A percentile compares a stretch with the other conserved stretches of the same genome.
phyloP scores from a whole-genome alignment of 331 rosid species.

The Cydonia oblonga region DNA sequence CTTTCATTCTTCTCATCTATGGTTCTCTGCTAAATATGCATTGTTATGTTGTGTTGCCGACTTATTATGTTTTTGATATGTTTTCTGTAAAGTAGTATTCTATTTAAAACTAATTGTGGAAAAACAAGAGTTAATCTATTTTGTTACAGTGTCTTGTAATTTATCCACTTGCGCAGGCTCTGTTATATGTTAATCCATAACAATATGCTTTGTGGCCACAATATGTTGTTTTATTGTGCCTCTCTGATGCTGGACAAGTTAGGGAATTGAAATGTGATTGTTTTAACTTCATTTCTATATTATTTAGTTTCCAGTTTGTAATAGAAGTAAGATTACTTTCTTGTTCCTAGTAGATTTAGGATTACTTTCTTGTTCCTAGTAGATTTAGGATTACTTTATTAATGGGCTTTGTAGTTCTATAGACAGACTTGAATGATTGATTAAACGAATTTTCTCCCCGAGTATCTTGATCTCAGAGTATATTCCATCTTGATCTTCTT shows the following conservation, averaged over 20 bases:
- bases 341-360: too few relatives aligned
- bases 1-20: conserved; percentile 10
- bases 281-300: too few relatives aligned
- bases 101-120: too few relatives aligned
- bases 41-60: neutral
- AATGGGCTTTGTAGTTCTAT: neutral
- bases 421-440: neutral
- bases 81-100: neutral
- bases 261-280: too few relatives aligned
- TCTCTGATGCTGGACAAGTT: too few relatives aligned
- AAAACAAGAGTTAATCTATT: neutral
- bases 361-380: too few relatives aligned
- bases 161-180: neutral
- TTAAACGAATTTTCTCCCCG: neutral
- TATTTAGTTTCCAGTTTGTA: neutral
- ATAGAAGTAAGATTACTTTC: too few relatives aligned
- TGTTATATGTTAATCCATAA: neutral
- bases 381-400: neutral
- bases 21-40: conserved; percentile 10
- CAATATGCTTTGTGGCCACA: neutral
- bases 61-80: neutral
- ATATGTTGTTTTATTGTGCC: neutral
- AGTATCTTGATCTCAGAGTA: neutral
- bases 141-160: neutral
- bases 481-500: neutral